Percentiles rank a stretch among this genome's conserved stretches.
Conservation (phyloP, 164 flowering plant species). For the Chloranthus sessilifolius region DNA sequence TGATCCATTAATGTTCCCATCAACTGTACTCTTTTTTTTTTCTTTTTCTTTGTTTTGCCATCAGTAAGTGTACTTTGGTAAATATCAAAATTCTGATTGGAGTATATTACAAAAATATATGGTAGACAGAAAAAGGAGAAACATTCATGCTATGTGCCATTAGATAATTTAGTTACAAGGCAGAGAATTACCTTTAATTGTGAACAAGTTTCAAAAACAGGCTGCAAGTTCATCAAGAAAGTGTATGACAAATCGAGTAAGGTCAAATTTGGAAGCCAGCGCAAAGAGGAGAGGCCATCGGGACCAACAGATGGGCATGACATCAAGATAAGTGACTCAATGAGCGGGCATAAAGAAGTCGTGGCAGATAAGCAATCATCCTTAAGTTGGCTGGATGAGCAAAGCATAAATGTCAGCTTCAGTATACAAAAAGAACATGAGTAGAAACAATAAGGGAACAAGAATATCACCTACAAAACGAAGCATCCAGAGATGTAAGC, state of each 20-base stretch:
- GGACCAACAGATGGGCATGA: constrained; percentile 87
- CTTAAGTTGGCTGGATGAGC: constrained; percentile 76
- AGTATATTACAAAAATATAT: too few species aligned
- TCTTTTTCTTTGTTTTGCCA: too few species aligned
- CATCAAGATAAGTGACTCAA: constrained; percentile 82
- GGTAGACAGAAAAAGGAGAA: too few species aligned
- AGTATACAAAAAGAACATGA: background rate
- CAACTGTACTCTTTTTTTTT: too few species aligned
- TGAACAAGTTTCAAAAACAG: constrained; percentile 74
- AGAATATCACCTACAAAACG: constrained; percentile 84
- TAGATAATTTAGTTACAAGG: too few species aligned
- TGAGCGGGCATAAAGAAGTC: constrained; percentile 63
- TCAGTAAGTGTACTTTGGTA: too few species aligned
- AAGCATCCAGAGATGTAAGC: constrained; percentile 83
- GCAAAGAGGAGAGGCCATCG: constrained; percentile 74
- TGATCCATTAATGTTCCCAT: too few species aligned
- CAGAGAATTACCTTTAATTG: constrained; percentile 57
- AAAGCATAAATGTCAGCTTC: constrained; percentile 11
- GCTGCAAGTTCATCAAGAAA: constrained; percentile 68
- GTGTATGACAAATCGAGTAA: constrained; percentile 91
- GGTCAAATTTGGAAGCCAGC: constrained; percentile 54
- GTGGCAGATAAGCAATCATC: constrained; percentile 92
- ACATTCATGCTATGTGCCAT: too few species aligned
- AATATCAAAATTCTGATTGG: too few species aligned
- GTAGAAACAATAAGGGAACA: background rate